Evolutionary conservation across 2,329 filamentous ascomycete genomes (phyloP), one percentile per base, ranked within the genome.

Genomic region (Fusarium dlaminii): DNA sequence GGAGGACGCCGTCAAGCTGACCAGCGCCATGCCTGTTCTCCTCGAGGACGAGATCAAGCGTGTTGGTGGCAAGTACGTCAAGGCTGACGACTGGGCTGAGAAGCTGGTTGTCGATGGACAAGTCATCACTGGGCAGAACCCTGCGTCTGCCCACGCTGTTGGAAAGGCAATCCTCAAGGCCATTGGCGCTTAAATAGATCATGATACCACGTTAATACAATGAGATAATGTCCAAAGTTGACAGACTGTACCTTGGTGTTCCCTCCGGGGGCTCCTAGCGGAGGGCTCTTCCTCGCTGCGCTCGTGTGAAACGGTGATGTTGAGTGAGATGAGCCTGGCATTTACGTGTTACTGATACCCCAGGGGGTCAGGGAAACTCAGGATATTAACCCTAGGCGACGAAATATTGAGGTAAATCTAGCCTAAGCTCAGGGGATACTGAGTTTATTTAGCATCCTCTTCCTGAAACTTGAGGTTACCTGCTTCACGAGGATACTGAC

Each of bases 41-140:
- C 85, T 91, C 5, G 90, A 92, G 83, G 84, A 86, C 40, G 83
- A 84, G 73, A 82, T 92, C 62, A 81, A 85, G 77, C 83, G 84
- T 18, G 85, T 81, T 20, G 88, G 88, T 12, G 91, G 85, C 27
- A 84, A 84, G 55, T 92, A 87, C 76, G 85, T 86, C 74, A 90
- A 90, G 83, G 87, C 89, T 0, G 82, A 88, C 78, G 83, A 85
- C 9, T 89, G 83, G 84, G 85, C 77, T 12, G 84, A 84, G 74
- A 84, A 87, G 78, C 83, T 89, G 2, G 83, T 86, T 1, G 85
- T 87, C 7, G 84, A 87, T 48, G 88, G 87, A 14, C 84, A 83
- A 70, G 68, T 90, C 39, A 88, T 90, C 65, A 89, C 88, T 1
- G 88, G 88, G 2, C 88, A 90, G 85, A 90, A 90, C 81, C 88